A percentile compares a stretch with the other conserved stretches of the same genome.
Conservation (phyloP, 202 grass and related monocot genomes). For the Setaria italica region DNA sequence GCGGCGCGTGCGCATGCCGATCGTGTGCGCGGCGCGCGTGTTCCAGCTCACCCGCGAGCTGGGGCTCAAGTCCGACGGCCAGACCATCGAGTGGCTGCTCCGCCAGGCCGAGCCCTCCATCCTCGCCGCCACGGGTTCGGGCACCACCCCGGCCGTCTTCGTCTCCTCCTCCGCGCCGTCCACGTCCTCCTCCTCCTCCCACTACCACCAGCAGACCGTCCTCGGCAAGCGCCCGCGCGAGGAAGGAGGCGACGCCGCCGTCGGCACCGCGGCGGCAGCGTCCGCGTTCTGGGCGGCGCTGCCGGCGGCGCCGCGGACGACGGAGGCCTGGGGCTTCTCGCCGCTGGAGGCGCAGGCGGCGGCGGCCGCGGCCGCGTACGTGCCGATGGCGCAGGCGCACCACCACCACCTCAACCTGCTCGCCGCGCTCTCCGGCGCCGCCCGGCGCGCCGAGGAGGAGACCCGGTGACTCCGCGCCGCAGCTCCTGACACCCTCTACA, state of each 20-base stretch:
- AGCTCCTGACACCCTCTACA: constrained; percentile 23
- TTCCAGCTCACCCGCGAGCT: constrained; percentile 99
- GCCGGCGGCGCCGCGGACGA: constrained; percentile 40
- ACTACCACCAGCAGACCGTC: constrained; percentile 38
- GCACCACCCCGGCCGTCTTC: constrained; percentile 87
- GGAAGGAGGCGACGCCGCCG: not conserved
- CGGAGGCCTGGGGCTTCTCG: constrained; percentile 65
- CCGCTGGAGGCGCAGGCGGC: constrained; percentile 51
- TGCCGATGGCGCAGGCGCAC: constrained; percentile 68
- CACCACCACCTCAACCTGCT: constrained; percentile 67
- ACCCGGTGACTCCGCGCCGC: constrained; percentile 37
- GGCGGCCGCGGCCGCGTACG: constrained; percentile 48
- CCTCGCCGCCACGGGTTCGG: constrained; percentile 87
- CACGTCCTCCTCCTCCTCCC: constrained; percentile 39
- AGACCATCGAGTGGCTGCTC: constrained; percentile 98
- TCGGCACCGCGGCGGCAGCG: not conserved
- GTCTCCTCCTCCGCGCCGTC: constrained; percentile 81
- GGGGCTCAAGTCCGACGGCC: constrained; percentile 94
- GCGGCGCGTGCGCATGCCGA: constrained; percentile 97
- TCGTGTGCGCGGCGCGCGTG: constrained; percentile 93
- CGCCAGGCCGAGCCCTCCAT: constrained; percentile 98
- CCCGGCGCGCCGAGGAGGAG: constrained; percentile 55
- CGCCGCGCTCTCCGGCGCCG: constrained; percentile 60
- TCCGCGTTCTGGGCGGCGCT: constrained; percentile 51
- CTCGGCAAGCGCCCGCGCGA: constrained; percentile 59